Conservation (phyloP, 2,329 filamentous ascomycete species). For the Thermothelomyces thermophilus region DNA sequence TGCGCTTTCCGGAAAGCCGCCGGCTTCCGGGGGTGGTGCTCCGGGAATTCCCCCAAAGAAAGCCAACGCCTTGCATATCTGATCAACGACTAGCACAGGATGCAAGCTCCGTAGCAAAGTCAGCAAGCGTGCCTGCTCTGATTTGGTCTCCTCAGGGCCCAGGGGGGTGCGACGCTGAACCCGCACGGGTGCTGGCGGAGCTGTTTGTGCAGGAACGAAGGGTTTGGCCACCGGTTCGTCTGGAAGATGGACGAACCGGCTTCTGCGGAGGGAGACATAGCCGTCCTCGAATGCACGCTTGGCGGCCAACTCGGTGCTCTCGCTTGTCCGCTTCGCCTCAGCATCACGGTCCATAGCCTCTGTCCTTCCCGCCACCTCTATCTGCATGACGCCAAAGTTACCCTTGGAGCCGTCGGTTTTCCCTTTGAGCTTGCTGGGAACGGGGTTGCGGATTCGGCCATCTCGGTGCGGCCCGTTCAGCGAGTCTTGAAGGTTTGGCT, state of each 20-base stretch:
- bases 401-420: conserved; percentile 50
- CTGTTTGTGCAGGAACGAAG: conserved; percentile 10
- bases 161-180: conserved; percentile 23
- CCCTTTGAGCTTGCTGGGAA: conserved; percentile 57
- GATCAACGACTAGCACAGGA: conserved; percentile 52
- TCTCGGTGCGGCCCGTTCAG: conserved; percentile 32
- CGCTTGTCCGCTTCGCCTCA: conserved; percentile 55
- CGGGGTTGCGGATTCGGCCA: conserved; percentile 49
- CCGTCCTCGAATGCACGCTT: conserved; percentile 48
- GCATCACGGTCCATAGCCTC: conserved; percentile 45
- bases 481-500: conserved; percentile 20
- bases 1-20: conserved; percentile 49
- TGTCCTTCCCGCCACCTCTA: conserved; percentile 42
- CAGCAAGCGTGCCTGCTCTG: conserved; percentile 54
- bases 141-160: conserved; percentile 45
- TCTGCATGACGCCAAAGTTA: conserved; percentile 59
- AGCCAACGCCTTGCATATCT: conserved; percentile 55
- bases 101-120: conserved; percentile 50
- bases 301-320: conserved; percentile 53
- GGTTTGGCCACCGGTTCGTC: conserved; percentile 22
- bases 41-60: conserved; percentile 57
- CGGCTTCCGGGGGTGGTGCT: conserved; percentile 44
- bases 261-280: conserved; percentile 45
- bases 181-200: conserved; percentile 7
- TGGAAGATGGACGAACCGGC: conserved; percentile 32